phyloP scores from a whole-genome alignment of 1,139 yeast species.

The Lodderomyces parapsilosis region DNA sequence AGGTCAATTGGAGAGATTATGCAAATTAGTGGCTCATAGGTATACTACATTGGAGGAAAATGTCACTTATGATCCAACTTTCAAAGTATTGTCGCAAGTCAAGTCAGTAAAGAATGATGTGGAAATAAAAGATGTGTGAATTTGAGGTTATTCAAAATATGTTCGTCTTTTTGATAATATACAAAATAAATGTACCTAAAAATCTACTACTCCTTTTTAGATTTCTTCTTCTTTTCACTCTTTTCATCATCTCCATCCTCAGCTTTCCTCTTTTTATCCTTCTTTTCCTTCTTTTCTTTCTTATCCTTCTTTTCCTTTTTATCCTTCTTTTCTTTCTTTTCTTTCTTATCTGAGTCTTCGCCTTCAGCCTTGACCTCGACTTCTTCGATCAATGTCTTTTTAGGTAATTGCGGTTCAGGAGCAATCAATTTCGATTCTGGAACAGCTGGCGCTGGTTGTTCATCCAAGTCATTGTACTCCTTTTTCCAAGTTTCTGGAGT shows the following conservation, averaged over 20 bases:
- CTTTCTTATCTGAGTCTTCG: slow-evolving; percentile 42
- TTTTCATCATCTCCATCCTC: slow-evolving; percentile 53
- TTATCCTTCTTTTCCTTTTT: slow-evolving; percentile 62
- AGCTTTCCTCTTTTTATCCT: slow-evolving; percentile 51
- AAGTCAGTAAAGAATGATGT: background rate
- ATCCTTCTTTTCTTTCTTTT: slow-evolving; percentile 46
- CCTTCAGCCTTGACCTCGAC: slow-evolving; percentile 25
- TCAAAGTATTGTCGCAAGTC: background rate
- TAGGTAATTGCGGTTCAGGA: slow-evolving; percentile 53
- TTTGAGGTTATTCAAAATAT: too few relatives aligned
- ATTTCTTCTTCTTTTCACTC: slow-evolving; percentile 48
- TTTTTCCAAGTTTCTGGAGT: slow-evolving; percentile 94
- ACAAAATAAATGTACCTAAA: slow-evolving; percentile 3
- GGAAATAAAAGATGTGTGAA: background rate
- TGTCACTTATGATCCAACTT: slow-evolving; percentile 7
- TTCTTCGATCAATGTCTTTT: slow-evolving; percentile 38
- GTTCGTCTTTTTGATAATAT: slow-evolving; percentile 5
- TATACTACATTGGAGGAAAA: slow-evolving; percentile 17
- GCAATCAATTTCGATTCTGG: slow-evolving; percentile 49
- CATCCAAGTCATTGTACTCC: slow-evolving; percentile 79
- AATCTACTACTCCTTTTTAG: slow-evolving; percentile 20
- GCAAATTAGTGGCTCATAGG: slow-evolving; percentile 16
- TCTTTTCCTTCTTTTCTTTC: slow-evolving; percentile 41
- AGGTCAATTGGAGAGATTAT: slow-evolving; percentile 20
- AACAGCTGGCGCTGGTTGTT: slow-evolving; percentile 54